These are phyloP conservation scores for Orbilia blumenaviensis DNA, from an alignment of 2,329 filamentous ascomycete species.

Conservation along the genomic window DNA sequence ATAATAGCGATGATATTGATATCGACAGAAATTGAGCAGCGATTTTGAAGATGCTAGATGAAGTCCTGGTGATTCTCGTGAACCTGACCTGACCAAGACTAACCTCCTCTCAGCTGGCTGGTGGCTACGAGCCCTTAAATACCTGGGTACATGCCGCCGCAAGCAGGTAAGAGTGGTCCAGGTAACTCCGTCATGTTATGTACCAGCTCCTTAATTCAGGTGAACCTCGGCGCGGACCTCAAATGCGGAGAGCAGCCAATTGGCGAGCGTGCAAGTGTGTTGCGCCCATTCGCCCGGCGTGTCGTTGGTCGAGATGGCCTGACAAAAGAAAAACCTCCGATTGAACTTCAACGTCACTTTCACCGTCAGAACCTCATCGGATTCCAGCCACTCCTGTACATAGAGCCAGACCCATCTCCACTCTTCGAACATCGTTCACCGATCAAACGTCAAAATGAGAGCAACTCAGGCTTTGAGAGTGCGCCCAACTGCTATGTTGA, in stretches of 20 bases:
- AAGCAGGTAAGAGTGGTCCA: not conserved
- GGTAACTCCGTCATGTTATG: too few relatives aligned
- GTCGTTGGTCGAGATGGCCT: constrained; percentile 46
- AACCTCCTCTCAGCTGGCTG: not conserved
- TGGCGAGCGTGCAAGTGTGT: constrained; percentile 27
- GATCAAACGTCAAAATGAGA: constrained; percentile 24
- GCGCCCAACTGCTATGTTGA: constrained; percentile 44
- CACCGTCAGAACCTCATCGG: constrained; percentile 20
- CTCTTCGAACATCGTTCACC: constrained; percentile 15
- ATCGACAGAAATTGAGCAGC: not conserved
- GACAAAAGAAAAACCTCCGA: constrained; percentile 53
- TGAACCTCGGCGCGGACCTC: constrained; percentile 44
- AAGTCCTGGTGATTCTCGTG: not conserved
- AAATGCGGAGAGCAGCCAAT: constrained; percentile 27
- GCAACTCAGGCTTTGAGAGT: constrained; percentile 39
- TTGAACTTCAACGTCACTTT: constrained; percentile 26
- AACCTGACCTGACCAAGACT: too few relatives aligned
- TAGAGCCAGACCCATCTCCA: constrained; percentile 39
- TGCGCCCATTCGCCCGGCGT: constrained; percentile 37
- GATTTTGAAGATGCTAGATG: not conserved
- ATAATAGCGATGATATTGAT: not conserved
- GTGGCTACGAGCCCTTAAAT: not conserved
- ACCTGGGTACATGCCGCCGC: constrained; percentile 16
- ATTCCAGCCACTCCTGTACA: constrained; percentile 8
- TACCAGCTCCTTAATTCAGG: not conserved